Evolutionary conservation across 306 rosid genomes (phyloP), one percentile per base, ranked within the genome.

Genomic region (Citrullus colocynthis): DNA sequence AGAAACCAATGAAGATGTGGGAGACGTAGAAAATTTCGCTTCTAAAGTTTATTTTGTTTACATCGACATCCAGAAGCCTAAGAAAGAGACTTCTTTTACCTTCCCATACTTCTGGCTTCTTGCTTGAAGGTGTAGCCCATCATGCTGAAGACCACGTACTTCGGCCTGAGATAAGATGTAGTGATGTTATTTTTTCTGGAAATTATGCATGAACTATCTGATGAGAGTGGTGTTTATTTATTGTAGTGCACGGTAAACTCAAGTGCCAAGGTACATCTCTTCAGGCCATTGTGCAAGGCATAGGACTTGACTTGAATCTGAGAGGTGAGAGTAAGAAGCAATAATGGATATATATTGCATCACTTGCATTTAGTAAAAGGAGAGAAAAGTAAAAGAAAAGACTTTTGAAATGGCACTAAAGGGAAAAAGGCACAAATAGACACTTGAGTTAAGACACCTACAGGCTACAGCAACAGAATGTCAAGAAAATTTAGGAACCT

Each of bases 71-170:
- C 79, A 14, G 4, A 5, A 49, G 51, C 32, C 16, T 41, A 41
- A 49, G 78, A 82, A 20, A 15, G 52, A n/a, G 60, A 24, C 28
- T 48, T 24, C 7, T 72, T 85, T 56, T 52, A 92, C 99, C 97
- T 95, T 95, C 36, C 96, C 98, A 65, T 90, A 95, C 83, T 92
- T 92, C 85, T 88, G 93, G 80, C 97, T 95, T 87, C 98, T 86
- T 80, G 98, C 97, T 85, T 95, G 98, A 81, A 95, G 96, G 81
- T 94, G 97, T 78, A 94, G 83, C 61, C 99, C 97, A 79, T 95
- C 97, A 59, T 87, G 84, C 83, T 92, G 97, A 60, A 86, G 84
- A 75, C 97, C 96, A 41, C 97, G 97, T 81, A 95, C 92, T 83
- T 95, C 98, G 9, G 97, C 97, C 98, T 92, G 84, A 30, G 51